Evolutionary conservation across 805 yeast genomes (phyloP), one percentile per base, ranked within the genome.

Genomic region (Wickerhamomyces mucosus): DNA sequence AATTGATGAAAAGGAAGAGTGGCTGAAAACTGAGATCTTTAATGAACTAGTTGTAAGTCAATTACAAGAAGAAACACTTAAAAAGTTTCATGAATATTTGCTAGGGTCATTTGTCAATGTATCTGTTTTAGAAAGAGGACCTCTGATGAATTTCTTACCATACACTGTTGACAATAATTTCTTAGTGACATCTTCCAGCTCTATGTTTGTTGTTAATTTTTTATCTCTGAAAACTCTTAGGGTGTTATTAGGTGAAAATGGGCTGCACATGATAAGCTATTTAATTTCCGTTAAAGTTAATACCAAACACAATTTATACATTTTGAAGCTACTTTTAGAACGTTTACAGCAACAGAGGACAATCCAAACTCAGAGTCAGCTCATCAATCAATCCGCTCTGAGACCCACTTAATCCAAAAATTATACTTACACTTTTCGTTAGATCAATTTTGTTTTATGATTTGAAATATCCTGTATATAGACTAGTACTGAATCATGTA

Each of bases 1-100:
- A 46, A 37, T 47, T 15, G 48, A 47, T 34, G 34, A 43, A 11
- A 38, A 44, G 19, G 49, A 47, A 24, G 52, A 47, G 24, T 35
- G 42, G 23, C 7, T 33, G 6, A 47, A 44, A 26, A 29, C 40
- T 27, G 42, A 39, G 12, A 22, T 44, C 1, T 47, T 47, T 36
- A 44, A 43, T 19, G 50, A 47, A n/a, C 31, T 47, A 13, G 29
- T 46, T 16, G 26, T 47, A 4, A 41, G 41, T n/a, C 43, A 36
- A 12, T 15, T 47, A 10, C 50, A 47, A 20, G 32, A 35, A 26
- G 52, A 44, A 20, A 36, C 41, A 12, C 41, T 37, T 20, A 19
- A 42, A 31, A 44, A 40, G 31, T 37, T 39, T n/a, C 40, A 41
- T 23, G 46, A 47, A 20, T 41, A 40, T 16, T 26, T 39, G 5